Evolutionary conservation across 768 basidiomycete genomes (phyloP).

Genomic region (Pholiota microspora): DNA sequence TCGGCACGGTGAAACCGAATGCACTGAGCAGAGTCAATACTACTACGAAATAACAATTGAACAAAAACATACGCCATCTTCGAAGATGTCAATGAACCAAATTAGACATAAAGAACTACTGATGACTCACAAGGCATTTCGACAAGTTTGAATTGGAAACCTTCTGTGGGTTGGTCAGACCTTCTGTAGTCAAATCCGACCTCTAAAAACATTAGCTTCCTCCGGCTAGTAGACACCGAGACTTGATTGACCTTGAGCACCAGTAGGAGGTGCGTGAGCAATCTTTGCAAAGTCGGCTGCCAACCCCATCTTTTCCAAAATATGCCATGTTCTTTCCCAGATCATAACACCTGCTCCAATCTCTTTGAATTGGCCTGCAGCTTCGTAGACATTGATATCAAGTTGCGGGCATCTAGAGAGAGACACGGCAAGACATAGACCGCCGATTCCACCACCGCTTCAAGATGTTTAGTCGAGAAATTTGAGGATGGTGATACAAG

Average conservation of each 20-base stretch:
- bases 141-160: conserved; percentile 37
- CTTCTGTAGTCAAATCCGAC: conserved; percentile 45
- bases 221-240: not conserved
- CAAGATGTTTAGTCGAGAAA: not conserved
- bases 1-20: conserved; percentile 49
- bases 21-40: conserved; percentile 18
- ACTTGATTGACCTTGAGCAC: conserved; percentile 23
- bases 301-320: conserved; percentile 43
- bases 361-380: conserved; percentile 43
- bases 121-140: conserved; percentile 37
- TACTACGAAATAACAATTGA: not conserved
- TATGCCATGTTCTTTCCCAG: conserved; percentile 44
- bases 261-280: conserved; percentile 32
- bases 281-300: conserved; percentile 28
- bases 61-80: conserved; percentile 29
- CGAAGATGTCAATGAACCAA: not conserved
- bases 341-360: conserved; percentile 49
- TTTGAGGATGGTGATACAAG: not conserved
- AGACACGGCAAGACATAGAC: conserved; percentile 36
- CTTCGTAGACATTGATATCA: conserved; percentile 46
- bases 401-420: conserved; percentile 36
- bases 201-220: conserved; percentile 15
- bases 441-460: conserved; percentile 40
- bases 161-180: conserved; percentile 38
- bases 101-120: not conserved